Evolutionary conservation across 352 stramenopile genomes (phyloP).

Genomic region (Phytophthora cajani): DNA sequence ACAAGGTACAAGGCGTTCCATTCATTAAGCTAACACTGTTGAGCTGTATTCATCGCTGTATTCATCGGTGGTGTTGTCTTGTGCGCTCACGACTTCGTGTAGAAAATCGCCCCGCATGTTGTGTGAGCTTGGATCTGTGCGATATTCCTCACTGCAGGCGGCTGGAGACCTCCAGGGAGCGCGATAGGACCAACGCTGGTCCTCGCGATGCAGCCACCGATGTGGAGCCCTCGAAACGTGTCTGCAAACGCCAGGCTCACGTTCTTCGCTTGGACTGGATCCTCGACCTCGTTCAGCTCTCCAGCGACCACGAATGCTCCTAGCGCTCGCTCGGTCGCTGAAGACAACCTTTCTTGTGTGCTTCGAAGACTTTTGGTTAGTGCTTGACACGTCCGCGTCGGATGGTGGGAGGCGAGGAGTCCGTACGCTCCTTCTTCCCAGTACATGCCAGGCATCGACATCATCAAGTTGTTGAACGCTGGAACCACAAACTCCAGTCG

Average conservation of each 20-base stretch:
- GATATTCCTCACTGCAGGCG: slow-evolving; percentile 2
- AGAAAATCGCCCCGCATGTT: slow-evolving; percentile 56
- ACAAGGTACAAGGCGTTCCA: slow-evolving; percentile 2
- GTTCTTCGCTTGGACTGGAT: slow-evolving; percentile 27
- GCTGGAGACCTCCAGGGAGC: slow-evolving; percentile 23
- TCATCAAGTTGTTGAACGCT: slow-evolving; percentile 20
- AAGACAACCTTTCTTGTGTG: slow-evolving; percentile 8
- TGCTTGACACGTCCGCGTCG: slow-evolving; percentile 20
- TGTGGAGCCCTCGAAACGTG: slow-evolving; percentile 30
- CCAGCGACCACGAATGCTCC: slow-evolving; percentile 44
- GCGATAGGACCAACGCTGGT: slow-evolving; percentile 49
- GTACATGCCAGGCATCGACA: slow-evolving; percentile 29
- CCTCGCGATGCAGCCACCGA: slow-evolving; percentile 47
- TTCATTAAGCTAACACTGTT: slow-evolving; percentile 21
- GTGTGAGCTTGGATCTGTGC: slow-evolving; percentile 52
- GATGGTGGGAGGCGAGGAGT: slow-evolving; percentile 44
- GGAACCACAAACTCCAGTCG: slow-evolving; percentile 45
- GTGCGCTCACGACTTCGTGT: slow-evolving; percentile 26
- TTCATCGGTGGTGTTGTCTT: not conserved
- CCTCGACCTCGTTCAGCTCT: slow-evolving; percentile 40
- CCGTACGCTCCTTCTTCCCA: slow-evolving; percentile 48
- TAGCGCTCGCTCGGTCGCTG: slow-evolving; percentile 20
- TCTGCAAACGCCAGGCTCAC: slow-evolving; percentile 30
- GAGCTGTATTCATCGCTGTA: slow-evolving; percentile 5
- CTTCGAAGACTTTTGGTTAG: slow-evolving; percentile 27